Conservation (phyloP, 257 asterid genomes). For the Leptodermis oblonga region DNA sequence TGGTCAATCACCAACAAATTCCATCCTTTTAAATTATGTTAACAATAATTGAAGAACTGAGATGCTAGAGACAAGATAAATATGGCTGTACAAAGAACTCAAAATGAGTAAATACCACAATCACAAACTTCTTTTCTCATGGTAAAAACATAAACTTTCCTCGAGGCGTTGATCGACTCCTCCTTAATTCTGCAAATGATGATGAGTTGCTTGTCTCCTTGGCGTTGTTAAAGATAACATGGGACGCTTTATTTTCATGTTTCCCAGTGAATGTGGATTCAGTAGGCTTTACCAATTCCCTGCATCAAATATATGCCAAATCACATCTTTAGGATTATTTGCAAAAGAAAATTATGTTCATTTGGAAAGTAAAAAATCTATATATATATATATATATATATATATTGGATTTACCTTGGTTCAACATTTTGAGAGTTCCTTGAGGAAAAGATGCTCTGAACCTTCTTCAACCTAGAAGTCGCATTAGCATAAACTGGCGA, state of each 20-base stretch:
- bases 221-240: constrained; percentile 11
- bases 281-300: constrained; percentile 40
- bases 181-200: constrained; percentile 33
- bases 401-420: constrained; percentile 80
- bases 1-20: constrained; percentile 18
- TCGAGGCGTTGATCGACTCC: constrained; percentile 87
- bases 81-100: constrained; percentile 28
- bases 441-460: constrained; percentile 44
- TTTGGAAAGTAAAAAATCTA: neutral
- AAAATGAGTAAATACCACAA: constrained; percentile 13
- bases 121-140: constrained; percentile 9
- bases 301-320: constrained; percentile 24
- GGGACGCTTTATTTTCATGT: constrained; percentile 40
- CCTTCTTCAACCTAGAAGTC: constrained; percentile 41
- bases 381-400: too few species aligned
- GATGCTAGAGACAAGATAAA: constrained; percentile 3
- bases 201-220: constrained; percentile 39
- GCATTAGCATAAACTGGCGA: constrained; percentile 27
- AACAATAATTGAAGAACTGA: neutral
- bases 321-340: neutral
- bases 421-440: constrained; percentile 76
- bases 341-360: neutral
- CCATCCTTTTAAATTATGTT: constrained; percentile 8
- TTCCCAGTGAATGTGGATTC: constrained; percentile 38
- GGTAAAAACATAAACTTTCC: constrained; percentile 58